These are phyloP conservation scores for Oryza longistaminata DNA, from an alignment of 176 grass and related monocot genomes.

Conservation along the genomic window DNA sequence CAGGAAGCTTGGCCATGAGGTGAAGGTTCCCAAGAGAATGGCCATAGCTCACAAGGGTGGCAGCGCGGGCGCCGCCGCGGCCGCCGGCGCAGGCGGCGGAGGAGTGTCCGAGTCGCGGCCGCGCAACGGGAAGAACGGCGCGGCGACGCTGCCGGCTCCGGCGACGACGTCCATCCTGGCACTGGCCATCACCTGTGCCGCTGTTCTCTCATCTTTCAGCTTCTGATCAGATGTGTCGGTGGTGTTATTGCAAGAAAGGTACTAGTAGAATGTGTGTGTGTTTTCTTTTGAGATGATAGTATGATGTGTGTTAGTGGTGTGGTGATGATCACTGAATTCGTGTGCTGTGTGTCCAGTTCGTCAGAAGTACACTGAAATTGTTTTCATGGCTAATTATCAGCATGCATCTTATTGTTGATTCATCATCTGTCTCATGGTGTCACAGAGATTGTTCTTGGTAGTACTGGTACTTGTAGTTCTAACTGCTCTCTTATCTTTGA, in stretches of 20 bases:
- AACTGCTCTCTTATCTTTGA: neutral
- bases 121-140: constrained; percentile 29
- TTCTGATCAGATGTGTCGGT: constrained; percentile 14
- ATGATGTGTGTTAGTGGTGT: neutral
- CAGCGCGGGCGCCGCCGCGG: neutral
- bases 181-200: neutral
- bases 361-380: neutral
- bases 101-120: constrained; percentile 23
- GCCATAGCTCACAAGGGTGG: constrained; percentile 35
- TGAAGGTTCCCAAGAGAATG: constrained; percentile 22
- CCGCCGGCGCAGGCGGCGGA: neutral
- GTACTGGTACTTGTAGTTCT: neutral
- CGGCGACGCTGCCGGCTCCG: neutral
- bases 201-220: constrained; percentile 14
- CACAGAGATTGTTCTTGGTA: neutral
- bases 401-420: neutral
- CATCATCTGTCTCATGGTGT: neutral
- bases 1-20: constrained; percentile 25
- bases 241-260: neutral
- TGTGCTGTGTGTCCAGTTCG: neutral
- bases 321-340: neutral
- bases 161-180: constrained; percentile 9
- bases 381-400: neutral
- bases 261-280: neutral
- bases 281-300: no score